Evolutionary conservation across 352 stramenopile genomes (phyloP), one percentile per base, ranked within the genome.

Genomic region (Phytophthora crassamura): DNA sequence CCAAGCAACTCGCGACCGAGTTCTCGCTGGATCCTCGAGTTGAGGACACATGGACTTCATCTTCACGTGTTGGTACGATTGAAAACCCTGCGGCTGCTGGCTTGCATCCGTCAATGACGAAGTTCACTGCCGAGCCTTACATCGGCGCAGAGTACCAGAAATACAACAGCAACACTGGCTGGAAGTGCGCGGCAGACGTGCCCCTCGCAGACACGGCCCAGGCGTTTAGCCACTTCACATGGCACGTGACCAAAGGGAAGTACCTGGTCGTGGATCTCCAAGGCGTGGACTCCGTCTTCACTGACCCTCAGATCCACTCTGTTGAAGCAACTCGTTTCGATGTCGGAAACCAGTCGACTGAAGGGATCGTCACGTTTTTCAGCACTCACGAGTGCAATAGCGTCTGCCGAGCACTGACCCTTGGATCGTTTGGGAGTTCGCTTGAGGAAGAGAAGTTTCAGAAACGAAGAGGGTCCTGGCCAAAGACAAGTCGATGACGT

Each of bases 151-250:
- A 69, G 25, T 84, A 78, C 70, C 68, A 73, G 45, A 84, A 82
- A 68, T 84, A 78, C 64, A 80, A 80, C 63, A 80, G 72, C 59
- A 82, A 75, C 39, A 80, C 74, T 12, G 66, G 64, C 12, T 80
- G 67, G 70, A 60, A 67, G 10, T 39, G 40, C 20, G 45, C 63
- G 3, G 50, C 43, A 4, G 46, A 46, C 0, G 18, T 55, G 32
- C 33, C 53, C 20, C 48, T 58, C 0, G 59, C 49, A 28, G 60
- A 73, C 4, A 69, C 64, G 2, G 70, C 74, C 15, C 74, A 82
- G 50, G 76, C 73, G 0, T 85, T 82, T 49, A 78, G 66, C 28
- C 73, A 80, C n/a, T n/a, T n/a, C n/a, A n/a, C n/a, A n/a, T n/a
- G n/a, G n/a, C n/a, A n/a, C n/a, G n/a, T n/a, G n/a, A 66, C 55